phyloP scores from a whole-genome alignment of 2,329 filamentous ascomycete genomes.

The Dactylellina cionopaga region DNA sequence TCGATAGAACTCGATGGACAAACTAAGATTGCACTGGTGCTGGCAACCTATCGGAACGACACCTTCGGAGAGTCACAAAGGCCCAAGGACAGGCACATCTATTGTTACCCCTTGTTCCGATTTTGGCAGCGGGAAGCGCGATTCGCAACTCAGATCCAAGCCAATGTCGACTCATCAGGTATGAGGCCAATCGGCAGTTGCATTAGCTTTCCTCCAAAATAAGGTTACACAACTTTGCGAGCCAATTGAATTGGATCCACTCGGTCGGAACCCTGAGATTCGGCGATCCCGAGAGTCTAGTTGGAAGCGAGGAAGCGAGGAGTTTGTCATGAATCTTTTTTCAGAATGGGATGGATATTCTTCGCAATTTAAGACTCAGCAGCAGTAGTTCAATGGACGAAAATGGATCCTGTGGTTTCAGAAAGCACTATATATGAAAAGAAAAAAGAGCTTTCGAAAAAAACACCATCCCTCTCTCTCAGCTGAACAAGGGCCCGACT shows the following conservation, averaged over 20 bases:
- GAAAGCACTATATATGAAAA: too few species aligned
- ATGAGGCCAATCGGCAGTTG: slow-evolving; percentile 20
- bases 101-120: background rate
- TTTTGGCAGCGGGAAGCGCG: background rate
- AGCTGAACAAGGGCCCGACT: slow-evolving; percentile 39
- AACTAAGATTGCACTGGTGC: background rate
- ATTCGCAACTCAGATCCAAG: slow-evolving; percentile 23
- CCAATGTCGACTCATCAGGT: background rate
- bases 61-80: background rate
- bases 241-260: slow-evolving; percentile 32
- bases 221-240: slow-evolving; percentile 47
- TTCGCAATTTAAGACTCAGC: too few species aligned
- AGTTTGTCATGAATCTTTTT: too few species aligned
- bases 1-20: background rate
- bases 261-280: slow-evolving; percentile 38
- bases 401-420: too few species aligned
- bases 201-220: slow-evolving; percentile 14
- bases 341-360: too few species aligned
- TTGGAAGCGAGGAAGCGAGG: background rate
- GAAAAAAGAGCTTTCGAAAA: too few species aligned
- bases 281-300: slow-evolving; percentile 23
- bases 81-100: background rate
- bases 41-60: background rate
- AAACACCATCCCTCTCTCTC: too few species aligned
- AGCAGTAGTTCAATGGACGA: too few species aligned